Percentiles rank a stretch among this genome's conserved stretches.
phyloP scores from a whole-genome alignment of 805 yeast genomes.

The Kodamaea nitidulidarum region DNA sequence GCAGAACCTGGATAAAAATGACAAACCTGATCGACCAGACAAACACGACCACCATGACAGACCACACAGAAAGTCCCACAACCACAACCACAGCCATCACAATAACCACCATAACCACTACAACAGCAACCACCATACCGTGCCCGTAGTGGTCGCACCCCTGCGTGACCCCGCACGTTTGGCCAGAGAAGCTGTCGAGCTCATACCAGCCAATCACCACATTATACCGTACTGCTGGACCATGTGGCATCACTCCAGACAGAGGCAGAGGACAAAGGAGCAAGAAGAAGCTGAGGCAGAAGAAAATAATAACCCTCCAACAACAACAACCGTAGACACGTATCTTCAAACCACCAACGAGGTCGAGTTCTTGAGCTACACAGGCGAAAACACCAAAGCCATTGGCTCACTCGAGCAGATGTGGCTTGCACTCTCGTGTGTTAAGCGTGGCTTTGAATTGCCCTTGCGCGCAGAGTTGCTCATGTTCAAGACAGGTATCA shows the following conservation, averaged over 20 bases:
- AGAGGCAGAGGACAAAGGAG: constrained; percentile 17
- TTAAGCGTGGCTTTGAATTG: constrained; percentile 38
- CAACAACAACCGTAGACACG: constrained; percentile 28
- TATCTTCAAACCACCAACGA: constrained; percentile 46
- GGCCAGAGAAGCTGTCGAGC: constrained; percentile 27
- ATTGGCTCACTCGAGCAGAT: constrained; percentile 51
- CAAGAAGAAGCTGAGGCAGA: constrained; percentile 10
- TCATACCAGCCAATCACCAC: constrained; percentile 31
- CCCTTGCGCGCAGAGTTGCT: constrained; percentile 50
- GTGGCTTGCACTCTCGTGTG: constrained; percentile 41
- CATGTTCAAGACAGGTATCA: constrained; percentile 54
- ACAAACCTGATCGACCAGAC: constrained; percentile 9
- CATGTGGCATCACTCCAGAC: constrained; percentile 45
- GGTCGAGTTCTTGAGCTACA: constrained; percentile 34
- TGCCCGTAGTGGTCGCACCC: constrained; percentile 22
- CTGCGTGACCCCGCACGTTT: constrained; percentile 34
- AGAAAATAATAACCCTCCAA: constrained; percentile 13
- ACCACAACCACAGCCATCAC: constrained; percentile 11
- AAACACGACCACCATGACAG: constrained; percentile 7
- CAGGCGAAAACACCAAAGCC: constrained; percentile 16
- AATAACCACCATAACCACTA: constrained; percentile 9
- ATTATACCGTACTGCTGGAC: constrained; percentile 47
- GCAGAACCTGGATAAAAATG: constrained; percentile 21
- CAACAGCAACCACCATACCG: constrained; percentile 8
- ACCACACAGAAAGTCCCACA: constrained; percentile 4